These are phyloP conservation scores for Tubosaeta sp. DNA, from an alignment of 768 basidiomycete species.

Conservation along the genomic window DNA sequence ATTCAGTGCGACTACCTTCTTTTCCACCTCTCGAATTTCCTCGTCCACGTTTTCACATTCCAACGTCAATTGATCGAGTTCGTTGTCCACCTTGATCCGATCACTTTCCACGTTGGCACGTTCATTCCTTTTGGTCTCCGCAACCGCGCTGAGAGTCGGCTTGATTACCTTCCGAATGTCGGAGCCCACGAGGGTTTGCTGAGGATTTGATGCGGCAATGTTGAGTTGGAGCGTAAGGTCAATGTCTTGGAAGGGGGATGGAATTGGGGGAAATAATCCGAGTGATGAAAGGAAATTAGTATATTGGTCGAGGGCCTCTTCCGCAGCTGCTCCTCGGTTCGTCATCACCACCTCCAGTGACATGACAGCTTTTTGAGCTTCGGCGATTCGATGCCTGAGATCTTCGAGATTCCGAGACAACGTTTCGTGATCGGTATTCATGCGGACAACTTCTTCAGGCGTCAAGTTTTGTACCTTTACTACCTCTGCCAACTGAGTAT, in stretches of 20 bases:
- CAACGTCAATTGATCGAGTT: conserved; percentile 69
- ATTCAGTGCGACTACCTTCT: conserved; percentile 63
- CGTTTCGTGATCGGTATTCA: conserved; percentile 87
- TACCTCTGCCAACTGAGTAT: conserved; percentile 54
- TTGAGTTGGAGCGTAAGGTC: conserved; percentile 82
- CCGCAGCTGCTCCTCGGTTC: conserved; percentile 73
- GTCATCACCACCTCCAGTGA: conserved; percentile 81
- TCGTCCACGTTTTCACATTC: conserved; percentile 82
- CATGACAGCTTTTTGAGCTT: conserved; percentile 69
- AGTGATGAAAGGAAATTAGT: conserved; percentile 68
- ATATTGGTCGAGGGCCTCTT: conserved; percentile 79
- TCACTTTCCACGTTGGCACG: conserved; percentile 71
- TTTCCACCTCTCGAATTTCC: conserved; percentile 69
- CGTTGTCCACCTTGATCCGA: conserved; percentile 75
- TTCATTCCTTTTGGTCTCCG: conserved; percentile 68
- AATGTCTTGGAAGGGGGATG: conserved; percentile 63
- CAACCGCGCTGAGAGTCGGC: conserved; percentile 68
- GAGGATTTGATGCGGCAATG: conserved; percentile 65
- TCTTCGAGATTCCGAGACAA: conserved; percentile 71
- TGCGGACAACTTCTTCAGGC: conserved; percentile 84
- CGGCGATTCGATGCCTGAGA: conserved; percentile 68
- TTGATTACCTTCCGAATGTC: conserved; percentile 72
- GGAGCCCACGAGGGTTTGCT: conserved; percentile 61
- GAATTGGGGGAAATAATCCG: conserved; percentile 71
- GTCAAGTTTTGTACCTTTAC: conserved; percentile 87